Base-by-base conservation (phyloP, 352 stramenopile species). In the Blastocystis sp. region DNA sequence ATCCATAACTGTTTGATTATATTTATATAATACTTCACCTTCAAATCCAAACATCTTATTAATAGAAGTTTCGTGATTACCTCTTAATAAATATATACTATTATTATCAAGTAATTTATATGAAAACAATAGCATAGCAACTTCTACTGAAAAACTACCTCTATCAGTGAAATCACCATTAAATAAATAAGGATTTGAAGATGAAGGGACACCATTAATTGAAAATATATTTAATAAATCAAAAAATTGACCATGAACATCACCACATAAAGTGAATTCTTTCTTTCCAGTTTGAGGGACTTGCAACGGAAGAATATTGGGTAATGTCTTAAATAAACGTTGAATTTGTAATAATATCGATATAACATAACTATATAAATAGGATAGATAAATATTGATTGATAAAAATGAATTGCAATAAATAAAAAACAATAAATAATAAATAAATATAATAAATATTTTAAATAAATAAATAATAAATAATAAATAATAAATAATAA, bases 1-100 rank as follows among this genome's bases (percentile, higher is more conserved):
- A 37, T 84, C 73, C 80, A 97, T 95, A 34, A 96, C 88, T n/a
- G 82, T 89, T 36, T 93, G 80, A 70, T 98, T 89, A 74, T 94
- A 97, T 72, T 99, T 99, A 74, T 93, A 83, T 73, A 93, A 95
- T 43, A 94, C 86, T 72, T 99, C 91, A 28, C 90, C 90, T 62
- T 96, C 88, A 67, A 98, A 98, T 18, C 91, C 91, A 70, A 98
- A 99, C 46, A 97, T 95, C 68, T 95, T 94, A 77, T 96, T 98
- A 87, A 99, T 97, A 73, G 21, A 87, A 77, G 66, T 96, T 70
- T 58, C 47, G 67, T 94, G 83, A 27, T 96, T 77, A 49, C 84
- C 77, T 27, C 81, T 68, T n/a, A 68, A 23, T 18, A 72, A 18
- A 27, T 58, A 58, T n/a, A 72, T 82, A 43, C 69, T 73, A 18